Evolutionary conservation across 2,329 filamentous ascomycete genomes (phyloP), one percentile per base, ranked within the genome.

Genomic region (Venturia asperata): DNA sequence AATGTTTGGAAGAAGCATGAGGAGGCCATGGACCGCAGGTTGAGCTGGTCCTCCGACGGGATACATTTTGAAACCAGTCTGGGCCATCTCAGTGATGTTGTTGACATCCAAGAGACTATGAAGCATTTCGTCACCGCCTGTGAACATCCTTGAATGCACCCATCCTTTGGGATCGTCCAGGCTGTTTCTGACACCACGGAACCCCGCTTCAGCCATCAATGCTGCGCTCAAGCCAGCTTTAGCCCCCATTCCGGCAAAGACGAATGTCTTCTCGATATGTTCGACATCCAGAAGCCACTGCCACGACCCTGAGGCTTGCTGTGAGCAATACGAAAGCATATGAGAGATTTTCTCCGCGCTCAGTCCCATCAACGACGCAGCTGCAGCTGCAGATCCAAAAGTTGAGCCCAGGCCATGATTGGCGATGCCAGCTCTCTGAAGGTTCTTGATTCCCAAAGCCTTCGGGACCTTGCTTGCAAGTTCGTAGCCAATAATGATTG

Each of bases 1-100:
- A 39, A 62, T 62, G 5, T 62, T 62, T n/a, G 61, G 61, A 24
- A 62, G 39, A 17, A 62, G 42, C 17, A 39, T 45, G 47, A 62
- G 61, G n/a, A 62, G 39, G 42, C 61, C 61, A 62, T 62, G 61
- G 11, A 62, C 61, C n/a, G 61, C 61, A 39, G 61, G 39, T 62
- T 62, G 61, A 19, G 61, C 41, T 19, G 61, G 61, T 30, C 61
- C 61, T 1, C 61, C 61, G 9, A 62, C 61, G 21, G 42, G 61
- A 34, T 62, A 62, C 21, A 11, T 37, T 39, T 62, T 62, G 61
- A 45, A 62, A 21, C 61, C 61, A 27, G 61, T 62, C 27, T 62
- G 30, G 15, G 61, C 27, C 61, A 62, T 37, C 42, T 62, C 39
- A 21, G 39, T 47, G 2, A 21, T 42, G 17, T 19, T 42, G 19